These are phyloP conservation scores for Trichophyton simii DNA, from an alignment of 2,329 filamentous ascomycete genomes.

Conservation along the genomic window DNA sequence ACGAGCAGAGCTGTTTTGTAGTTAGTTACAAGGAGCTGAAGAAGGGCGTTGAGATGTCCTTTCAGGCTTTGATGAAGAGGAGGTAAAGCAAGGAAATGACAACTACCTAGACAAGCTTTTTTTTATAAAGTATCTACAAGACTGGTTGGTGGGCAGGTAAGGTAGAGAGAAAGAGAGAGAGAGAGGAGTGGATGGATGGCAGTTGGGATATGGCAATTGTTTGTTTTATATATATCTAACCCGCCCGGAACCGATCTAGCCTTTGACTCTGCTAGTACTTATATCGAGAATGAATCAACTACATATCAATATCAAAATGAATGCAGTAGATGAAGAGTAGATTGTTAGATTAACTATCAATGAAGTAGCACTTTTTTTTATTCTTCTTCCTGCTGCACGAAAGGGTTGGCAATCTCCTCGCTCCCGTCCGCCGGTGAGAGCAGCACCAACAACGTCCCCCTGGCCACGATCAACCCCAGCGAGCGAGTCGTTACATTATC, in stretches of 20 bases:
- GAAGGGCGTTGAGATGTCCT: slow-evolving; percentile 48
- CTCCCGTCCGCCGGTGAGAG: slow-evolving; percentile 89
- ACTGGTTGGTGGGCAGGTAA: too few species aligned
- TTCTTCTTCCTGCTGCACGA: slow-evolving; percentile 57
- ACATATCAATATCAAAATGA: neutral
- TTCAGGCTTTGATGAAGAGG: slow-evolving; percentile 43
- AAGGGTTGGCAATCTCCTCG: slow-evolving; percentile 92
- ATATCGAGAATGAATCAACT: neutral
- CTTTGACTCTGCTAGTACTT: too few species aligned
- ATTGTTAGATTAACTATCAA: neutral
- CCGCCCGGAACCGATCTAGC: too few species aligned
- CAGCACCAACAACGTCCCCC: slow-evolving; percentile 82
- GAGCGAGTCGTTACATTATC: slow-evolving; percentile 72
- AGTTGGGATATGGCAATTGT: too few species aligned
- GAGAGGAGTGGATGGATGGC: too few species aligned
- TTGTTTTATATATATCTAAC: too few species aligned
- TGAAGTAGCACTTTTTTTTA: neutral
- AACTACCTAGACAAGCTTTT: neutral
- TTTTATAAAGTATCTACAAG: too few species aligned
- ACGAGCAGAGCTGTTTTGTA: slow-evolving; percentile 79
- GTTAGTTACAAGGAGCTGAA: slow-evolving; percentile 85
- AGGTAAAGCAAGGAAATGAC: neutral
- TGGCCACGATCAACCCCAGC: slow-evolving; percentile 75
- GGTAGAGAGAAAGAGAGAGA: too few species aligned
- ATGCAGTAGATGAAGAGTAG: neutral